Base-by-base conservation (phyloP, 805 yeast genomes). In the Yamadazyma akitaensis region DNA sequence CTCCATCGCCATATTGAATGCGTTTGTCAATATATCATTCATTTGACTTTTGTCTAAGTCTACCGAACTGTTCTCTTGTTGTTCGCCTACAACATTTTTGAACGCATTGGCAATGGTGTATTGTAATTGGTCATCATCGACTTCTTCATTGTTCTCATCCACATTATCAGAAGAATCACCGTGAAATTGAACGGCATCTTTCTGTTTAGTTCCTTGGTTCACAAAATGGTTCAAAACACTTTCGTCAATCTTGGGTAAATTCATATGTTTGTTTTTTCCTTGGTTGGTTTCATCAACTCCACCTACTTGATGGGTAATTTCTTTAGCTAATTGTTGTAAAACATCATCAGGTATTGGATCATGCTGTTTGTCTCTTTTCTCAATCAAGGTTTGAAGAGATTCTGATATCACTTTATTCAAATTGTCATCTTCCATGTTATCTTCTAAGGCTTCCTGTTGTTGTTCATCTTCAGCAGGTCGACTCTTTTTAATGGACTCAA, bases 1-100 rank as follows among this genome's bases (percentile, higher is more conserved):
- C 50, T 80, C 84, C 73, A 81, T 80, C 0, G 91, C 94, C 84
- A 86, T 74, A 40, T 79, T 79, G 67, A 85, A 75, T 1, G 92
- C 94, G 64, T 84, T 84, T 52, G 83, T 88, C 73, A 85, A 76
- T 52, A 85, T 85, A 53, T 80, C 85, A 55, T 80, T 82, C 80
- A 85, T 75, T 48, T 74, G 78, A 46, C 67, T 57, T 44, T 68
- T 73, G 55, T 84, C 88, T 48, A 84, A 67, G 24, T 77, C 80
- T 12, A 17, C 51, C 9, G 43, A 51, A 39, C 47, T 49, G 7
- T 46, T 30, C 19, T 38, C 32, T 11, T 34, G 44, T 13, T 38
- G 28, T 24, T 37, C 41, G 17, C 46, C 55, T 21, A 57, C 51
- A 17, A 78, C 85, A 54, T 69, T 76, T 50, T 76, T 72, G 14